phyloP scores from a whole-genome alignment of 768 basidiomycete genomes.

The Collybiopsis confluens region DNA sequence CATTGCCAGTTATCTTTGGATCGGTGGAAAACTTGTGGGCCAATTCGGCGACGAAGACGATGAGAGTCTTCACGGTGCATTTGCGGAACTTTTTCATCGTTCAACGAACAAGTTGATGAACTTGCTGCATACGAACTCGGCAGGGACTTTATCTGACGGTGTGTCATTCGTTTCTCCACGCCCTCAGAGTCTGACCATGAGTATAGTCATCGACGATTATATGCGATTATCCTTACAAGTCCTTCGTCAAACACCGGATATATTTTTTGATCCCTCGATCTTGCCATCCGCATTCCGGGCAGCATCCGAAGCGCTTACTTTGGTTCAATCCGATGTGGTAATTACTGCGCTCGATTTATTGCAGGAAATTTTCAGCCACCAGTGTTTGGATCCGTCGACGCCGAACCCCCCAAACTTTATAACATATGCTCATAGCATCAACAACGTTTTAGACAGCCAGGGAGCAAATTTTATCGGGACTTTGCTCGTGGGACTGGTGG shows the following conservation, averaged over 20 bases:
- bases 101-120: conserved; percentile 68
- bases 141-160: conserved; percentile 87
- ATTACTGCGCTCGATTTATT: conserved; percentile 82
- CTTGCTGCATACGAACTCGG: conserved; percentile 62
- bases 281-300: conserved; percentile 78
- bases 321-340: conserved; percentile 79
- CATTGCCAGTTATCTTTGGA: conserved; percentile 89
- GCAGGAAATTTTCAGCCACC: conserved; percentile 70
- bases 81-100: conserved; percentile 67
- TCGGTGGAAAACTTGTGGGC: conserved; percentile 80
- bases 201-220: conserved; percentile 89
- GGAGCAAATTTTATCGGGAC: conserved; percentile 68
- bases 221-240: conserved; percentile 74
- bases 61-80: conserved; percentile 47
- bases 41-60: conserved; percentile 71
- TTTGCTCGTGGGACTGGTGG: conserved; percentile 73
- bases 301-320: conserved; percentile 71
- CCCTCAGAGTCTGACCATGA: not conserved
- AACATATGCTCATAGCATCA: conserved; percentile 60
- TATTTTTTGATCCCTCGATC: conserved; percentile 73
- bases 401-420: conserved; percentile 56
- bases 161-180: not conserved
- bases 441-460: conserved; percentile 58
- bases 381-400: conserved; percentile 47
- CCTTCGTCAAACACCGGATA: conserved; percentile 61